Conservation (phyloP, 1,284 basidiomycete species). For the Malassezia slooffiae region DNA sequence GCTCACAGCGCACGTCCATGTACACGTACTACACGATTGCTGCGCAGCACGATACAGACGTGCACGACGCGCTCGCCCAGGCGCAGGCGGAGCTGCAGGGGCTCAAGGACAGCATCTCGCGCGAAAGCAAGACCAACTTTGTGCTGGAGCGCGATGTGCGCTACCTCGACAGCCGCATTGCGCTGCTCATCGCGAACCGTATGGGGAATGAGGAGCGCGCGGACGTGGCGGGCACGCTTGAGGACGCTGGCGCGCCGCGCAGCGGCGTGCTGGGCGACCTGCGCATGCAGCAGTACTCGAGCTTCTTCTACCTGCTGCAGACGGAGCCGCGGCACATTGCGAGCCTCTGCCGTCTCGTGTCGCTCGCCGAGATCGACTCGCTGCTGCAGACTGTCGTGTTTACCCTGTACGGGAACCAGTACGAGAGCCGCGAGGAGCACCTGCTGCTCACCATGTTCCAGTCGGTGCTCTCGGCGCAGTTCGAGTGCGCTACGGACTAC, state of each 20-base stretch:
- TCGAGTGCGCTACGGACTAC: slow-evolving; percentile 95
- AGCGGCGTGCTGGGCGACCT: slow-evolving; percentile 64
- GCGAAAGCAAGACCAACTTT: slow-evolving; percentile 98
- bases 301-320: slow-evolving; percentile 95
- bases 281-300: slow-evolving; percentile 86
- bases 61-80: background rate
- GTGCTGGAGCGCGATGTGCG: slow-evolving; percentile 95
- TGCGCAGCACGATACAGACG: background rate
- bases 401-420: slow-evolving; percentile 97
- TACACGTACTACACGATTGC: background rate
- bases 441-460: slow-evolving; percentile 94
- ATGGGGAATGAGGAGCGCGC: slow-evolving; percentile 76
- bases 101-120: slow-evolving; percentile 91
- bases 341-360: slow-evolving; percentile 89
- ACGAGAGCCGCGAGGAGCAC: slow-evolving; percentile 96
- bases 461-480: slow-evolving; percentile 92
- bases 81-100: slow-evolving; percentile 92
- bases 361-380: slow-evolving; percentile 89
- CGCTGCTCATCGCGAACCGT: slow-evolving; percentile 90
- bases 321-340: slow-evolving; percentile 95
- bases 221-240: slow-evolving; percentile 52
- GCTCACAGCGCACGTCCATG: background rate
- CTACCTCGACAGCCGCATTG: slow-evolving; percentile 94
- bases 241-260: slow-evolving; percentile 63
- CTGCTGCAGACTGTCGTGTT: slow-evolving; percentile 99